Base-by-base conservation (phyloP, 148 eudicot genomes). In the Chenopodium formosanum region DNA sequence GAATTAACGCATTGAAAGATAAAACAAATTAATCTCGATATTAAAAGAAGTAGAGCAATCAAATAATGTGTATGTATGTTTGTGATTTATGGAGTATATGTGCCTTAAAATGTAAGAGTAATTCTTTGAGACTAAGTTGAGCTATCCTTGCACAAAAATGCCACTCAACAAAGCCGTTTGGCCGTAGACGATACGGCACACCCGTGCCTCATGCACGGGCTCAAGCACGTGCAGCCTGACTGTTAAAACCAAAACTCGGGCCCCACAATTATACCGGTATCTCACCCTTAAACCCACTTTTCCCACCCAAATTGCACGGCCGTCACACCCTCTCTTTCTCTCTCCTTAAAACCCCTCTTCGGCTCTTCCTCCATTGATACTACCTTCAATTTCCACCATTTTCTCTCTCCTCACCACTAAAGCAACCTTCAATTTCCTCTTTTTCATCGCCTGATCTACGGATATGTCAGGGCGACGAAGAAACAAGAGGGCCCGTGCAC, bases 271-370 rank as follows among this genome's bases (percentile, higher is more conserved):
- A 13, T 56, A 56, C 62, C 16, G 4, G 17, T 14, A 2, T 4
- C 6, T 19, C 0, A 56, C 62, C 62, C 44, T 37, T 2, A 17
- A 70, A 70, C 23, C 50, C 31, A 70, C 50, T 20, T 70, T 70
- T 70, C 74, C 52, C 74, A 70, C 74, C 9, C 5, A 70, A 37
- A 37, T 40, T 37, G 74, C 74, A 70, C 74, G 74, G 74, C 74
- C 74, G 22, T 70, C 74, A 40, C 19, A 37, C 7, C 7, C 12
- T 17, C 62, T 17, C 1, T 20, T 20, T 70, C 74, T 37, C 50
- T 70, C 48, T 70, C 44, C 44, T 70, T 48, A 69, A 69, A 69
- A 69, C 46, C 46, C 46, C 17, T 10, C 25, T n/a, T n/a, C n/a
- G n/a, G n/a, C n/a, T n/a, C n/a, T 37, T 31, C 70, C 22, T 14